Percentiles rank a stretch among this genome's conserved stretches.
phyloP scores from a whole-genome alignment of 2,329 filamentous ascomycete genomes.

The Stagonosporopsis vannaccii region DNA sequence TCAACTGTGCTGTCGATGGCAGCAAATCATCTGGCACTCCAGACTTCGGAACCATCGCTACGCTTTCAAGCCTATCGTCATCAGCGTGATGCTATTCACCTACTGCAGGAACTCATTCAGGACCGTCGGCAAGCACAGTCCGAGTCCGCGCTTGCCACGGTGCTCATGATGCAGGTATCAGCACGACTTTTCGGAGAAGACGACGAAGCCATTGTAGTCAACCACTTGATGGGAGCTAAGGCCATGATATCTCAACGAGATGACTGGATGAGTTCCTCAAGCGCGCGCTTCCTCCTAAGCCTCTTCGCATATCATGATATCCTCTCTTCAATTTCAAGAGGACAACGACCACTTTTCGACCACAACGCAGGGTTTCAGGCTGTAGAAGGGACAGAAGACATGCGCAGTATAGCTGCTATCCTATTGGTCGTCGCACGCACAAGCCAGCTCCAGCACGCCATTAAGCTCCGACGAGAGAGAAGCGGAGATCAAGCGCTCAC shows the following conservation, averaged over 20 bases:
- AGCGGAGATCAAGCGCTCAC: slow-evolving; percentile 16
- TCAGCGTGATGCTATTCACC: slow-evolving; percentile 37
- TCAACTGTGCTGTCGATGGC: slow-evolving; percentile 45
- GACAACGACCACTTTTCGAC: slow-evolving; percentile 33
- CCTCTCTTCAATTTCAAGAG: slow-evolving; percentile 39
- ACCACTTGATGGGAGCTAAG: slow-evolving; percentile 41
- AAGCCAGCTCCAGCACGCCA: slow-evolving; percentile 33
- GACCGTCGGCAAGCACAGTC: slow-evolving; percentile 26
- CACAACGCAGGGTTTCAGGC: slow-evolving; percentile 31
- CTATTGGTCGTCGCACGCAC: slow-evolving; percentile 38
- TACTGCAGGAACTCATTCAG: slow-evolving; percentile 35
- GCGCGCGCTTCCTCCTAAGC: slow-evolving; percentile 36
- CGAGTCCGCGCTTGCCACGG: slow-evolving; percentile 39
- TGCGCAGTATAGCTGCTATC: slow-evolving; percentile 36
- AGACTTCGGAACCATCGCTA: slow-evolving; percentile 28
- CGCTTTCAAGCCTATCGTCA: slow-evolving; percentile 37
- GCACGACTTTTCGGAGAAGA: slow-evolving; percentile 39
- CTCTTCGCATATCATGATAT: slow-evolving; percentile 46
- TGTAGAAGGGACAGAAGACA: slow-evolving; percentile 32
- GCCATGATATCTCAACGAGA: slow-evolving; percentile 37
- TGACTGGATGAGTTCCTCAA: slow-evolving; percentile 26
- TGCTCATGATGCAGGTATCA: slow-evolving; percentile 47
- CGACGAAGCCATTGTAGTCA: slow-evolving; percentile 34
- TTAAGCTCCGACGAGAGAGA: slow-evolving; percentile 22
- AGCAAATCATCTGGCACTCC: slow-evolving; percentile 38